Evolutionary conservation across 805 yeast species (phyloP).

Genomic region (Candida maris): DNA sequence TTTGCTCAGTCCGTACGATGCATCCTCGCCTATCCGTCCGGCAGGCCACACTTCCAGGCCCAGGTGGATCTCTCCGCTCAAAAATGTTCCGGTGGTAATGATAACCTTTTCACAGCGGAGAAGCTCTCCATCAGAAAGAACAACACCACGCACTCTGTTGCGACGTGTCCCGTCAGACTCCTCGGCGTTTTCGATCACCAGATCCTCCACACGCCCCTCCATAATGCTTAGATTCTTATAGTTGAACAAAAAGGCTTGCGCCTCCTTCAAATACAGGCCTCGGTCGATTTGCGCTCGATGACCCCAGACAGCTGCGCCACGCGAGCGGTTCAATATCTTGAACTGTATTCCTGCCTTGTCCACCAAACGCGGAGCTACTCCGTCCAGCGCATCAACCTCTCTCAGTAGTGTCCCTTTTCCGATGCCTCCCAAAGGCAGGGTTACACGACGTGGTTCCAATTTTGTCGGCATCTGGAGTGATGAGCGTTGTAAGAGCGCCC

Average conservation of each 20-base stretch:
- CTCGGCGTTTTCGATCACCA: constrained; percentile 50
- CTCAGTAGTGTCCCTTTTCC: constrained; percentile 92
- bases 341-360: constrained; percentile 93
- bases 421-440: constrained; percentile 96
- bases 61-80: constrained; percentile 91
- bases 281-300: constrained; percentile 97
- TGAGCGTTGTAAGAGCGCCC: constrained; percentile 64
- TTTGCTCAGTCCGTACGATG: constrained; percentile 83
- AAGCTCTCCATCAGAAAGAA: constrained; percentile 63
- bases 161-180: constrained; percentile 37
- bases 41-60: constrained; percentile 80
- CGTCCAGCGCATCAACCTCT: constrained; percentile 96
- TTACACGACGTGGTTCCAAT: constrained; percentile 96
- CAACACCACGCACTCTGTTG: constrained; percentile 63
- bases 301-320: constrained; percentile 98
- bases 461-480: constrained; percentile 72
- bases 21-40: constrained; percentile 90
- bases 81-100: constrained; percentile 92
- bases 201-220: constrained; percentile 81
- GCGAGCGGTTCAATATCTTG: constrained; percentile 76
- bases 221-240: constrained; percentile 56
- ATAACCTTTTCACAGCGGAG: constrained; percentile 66
- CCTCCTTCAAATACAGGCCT: constrained; percentile 65
- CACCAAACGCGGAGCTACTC: constrained; percentile 80
- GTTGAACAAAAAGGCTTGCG: constrained; percentile 63